Conservation (phyloP, 73 alveolate genomes). For the Durusdinium trenchii region DNA sequence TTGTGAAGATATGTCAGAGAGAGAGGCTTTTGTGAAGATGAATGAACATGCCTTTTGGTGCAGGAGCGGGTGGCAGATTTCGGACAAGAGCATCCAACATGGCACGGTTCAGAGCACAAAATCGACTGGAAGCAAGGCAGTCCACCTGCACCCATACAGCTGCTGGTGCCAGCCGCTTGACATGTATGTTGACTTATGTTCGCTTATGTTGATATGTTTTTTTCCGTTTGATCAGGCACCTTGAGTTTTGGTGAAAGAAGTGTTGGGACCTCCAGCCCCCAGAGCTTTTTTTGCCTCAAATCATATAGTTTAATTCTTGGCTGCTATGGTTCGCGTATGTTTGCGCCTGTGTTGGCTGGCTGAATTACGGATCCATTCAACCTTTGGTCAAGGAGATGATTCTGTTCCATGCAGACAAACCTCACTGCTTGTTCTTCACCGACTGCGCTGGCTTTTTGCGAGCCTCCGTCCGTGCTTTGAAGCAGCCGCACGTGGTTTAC, state of each 20-base stretch:
- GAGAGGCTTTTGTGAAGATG: not conserved
- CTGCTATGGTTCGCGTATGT: not conserved
- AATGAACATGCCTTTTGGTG: not conserved
- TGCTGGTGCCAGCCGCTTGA: conserved; percentile 44
- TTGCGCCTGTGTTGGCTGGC: too few species aligned
- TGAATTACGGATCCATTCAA: not conserved
- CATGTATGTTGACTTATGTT: not conserved
- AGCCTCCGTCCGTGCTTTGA: conserved; percentile 53
- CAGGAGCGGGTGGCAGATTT: conserved; percentile 68
- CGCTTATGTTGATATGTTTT: not conserved
- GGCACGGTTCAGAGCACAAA: not conserved
- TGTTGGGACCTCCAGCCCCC: not conserved
- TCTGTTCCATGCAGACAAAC: conserved; percentile 44
- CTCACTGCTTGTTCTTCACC: conserved; percentile 70
- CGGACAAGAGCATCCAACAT: conserved; percentile 42
- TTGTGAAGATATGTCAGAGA: not conserved
- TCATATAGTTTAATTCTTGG: not conserved
- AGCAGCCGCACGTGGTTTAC: conserved; percentile 86
- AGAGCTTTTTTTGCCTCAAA: not conserved
- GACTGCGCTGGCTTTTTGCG: conserved; percentile 81
- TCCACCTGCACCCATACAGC: conserved; percentile 59
- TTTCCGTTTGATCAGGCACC: not conserved
- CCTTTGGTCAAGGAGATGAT: conserved; percentile 3
- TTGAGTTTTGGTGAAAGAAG: not conserved
- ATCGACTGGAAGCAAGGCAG: conserved; percentile 18